phyloP scores from a whole-genome alignment of 2,329 filamentous ascomycete genomes.

The Phyllosticta paracitricarpa region DNA sequence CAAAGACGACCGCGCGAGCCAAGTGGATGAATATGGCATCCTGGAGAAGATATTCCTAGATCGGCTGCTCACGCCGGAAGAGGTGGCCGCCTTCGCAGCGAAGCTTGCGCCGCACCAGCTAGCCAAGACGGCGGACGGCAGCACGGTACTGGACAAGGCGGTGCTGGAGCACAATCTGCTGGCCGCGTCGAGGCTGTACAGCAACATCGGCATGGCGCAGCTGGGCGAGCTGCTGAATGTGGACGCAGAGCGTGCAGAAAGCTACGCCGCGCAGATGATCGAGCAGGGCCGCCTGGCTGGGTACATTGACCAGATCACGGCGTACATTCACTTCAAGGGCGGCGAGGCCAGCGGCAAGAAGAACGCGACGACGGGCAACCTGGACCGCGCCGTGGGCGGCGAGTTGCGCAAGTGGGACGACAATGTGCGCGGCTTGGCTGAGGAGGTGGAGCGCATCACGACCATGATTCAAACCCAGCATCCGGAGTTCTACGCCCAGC shows the following conservation, averaged over 20 bases:
- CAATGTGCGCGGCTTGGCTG: constrained; percentile 75
- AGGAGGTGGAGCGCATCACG: constrained; percentile 82
- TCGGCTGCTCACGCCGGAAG: constrained; percentile 66
- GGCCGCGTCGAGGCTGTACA: constrained; percentile 56
- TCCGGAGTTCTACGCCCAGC: constrained; percentile 44
- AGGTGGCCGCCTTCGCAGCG: constrained; percentile 77
- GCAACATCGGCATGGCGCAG: constrained; percentile 49
- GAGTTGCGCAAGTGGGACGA: constrained; percentile 80
- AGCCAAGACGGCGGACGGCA: constrained; percentile 79
- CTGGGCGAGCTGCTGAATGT: constrained; percentile 71
- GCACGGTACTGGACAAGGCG: constrained; percentile 84
- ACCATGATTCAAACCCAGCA: constrained; percentile 72
- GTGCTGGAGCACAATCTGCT: constrained; percentile 95
- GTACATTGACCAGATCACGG: constrained; percentile 87
- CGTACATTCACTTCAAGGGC: constrained; percentile 77
- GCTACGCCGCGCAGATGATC: constrained; percentile 89
- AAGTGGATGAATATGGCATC: constrained; percentile 72
- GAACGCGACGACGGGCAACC: constrained; percentile 52
- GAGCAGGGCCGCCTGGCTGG: constrained; percentile 84
- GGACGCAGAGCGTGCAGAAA: constrained; percentile 71
- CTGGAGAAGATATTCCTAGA: constrained; percentile 97
- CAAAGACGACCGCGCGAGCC: constrained; percentile 77
- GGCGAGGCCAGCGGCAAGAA: constrained; percentile 61
- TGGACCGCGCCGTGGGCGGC: constrained; percentile 49
- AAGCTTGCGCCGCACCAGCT: constrained; percentile 80